phyloP scores from a whole-genome alignment of 1,139 yeast species.

The Zygosaccharomyces sapae region DNA sequence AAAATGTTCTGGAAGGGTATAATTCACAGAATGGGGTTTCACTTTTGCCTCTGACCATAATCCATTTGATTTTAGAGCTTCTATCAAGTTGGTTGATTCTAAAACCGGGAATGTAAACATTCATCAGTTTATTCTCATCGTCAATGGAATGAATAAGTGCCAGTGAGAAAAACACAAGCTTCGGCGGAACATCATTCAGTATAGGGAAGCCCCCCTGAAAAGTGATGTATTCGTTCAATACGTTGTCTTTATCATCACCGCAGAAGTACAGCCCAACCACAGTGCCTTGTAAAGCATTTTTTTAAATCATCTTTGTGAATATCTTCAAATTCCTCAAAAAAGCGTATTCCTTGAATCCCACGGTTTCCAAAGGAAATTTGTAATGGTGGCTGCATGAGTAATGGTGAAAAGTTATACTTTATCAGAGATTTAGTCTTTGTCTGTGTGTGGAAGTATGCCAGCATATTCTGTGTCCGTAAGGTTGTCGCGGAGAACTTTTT shows the following conservation, averaged over 20 bases:
- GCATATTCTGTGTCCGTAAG: slow-evolving; percentile 47
- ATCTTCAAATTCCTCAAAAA: slow-evolving; percentile 41
- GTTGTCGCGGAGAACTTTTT: slow-evolving; percentile 41
- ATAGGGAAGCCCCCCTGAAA: slow-evolving; percentile 9
- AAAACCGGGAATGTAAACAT: slow-evolving; percentile 53
- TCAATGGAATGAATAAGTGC: slow-evolving; percentile 65
- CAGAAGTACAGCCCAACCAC: slow-evolving; percentile 48
- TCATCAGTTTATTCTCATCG: slow-evolving; percentile 39
- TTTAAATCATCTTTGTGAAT: slow-evolving; percentile 42
- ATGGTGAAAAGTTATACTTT: slow-evolving; percentile 49
- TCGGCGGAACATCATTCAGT: slow-evolving; percentile 6
- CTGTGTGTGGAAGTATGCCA: slow-evolving; percentile 52
- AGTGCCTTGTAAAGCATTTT: slow-evolving; percentile 49
- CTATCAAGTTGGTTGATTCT: slow-evolving; percentile 4
- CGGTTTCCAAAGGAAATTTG: slow-evolving; percentile 44
- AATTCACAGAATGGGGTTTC: slow-evolving; percentile 52
- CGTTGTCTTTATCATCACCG: background rate
- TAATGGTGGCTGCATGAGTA: slow-evolving; percentile 47
- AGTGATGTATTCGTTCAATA: background rate
- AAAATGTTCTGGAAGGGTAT: slow-evolving; percentile 32
- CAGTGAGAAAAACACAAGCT: slow-evolving; percentile 40
- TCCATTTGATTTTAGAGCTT: slow-evolving; percentile 37
- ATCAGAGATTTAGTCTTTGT: slow-evolving; percentile 7
- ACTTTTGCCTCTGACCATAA: slow-evolving; percentile 63
- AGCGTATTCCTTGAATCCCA: slow-evolving; percentile 31